Percentiles rank a stretch among this genome's conserved stretches.
Conservation (phyloP, 805 yeast species). For the Kurtzmaniella fragi region DNA sequence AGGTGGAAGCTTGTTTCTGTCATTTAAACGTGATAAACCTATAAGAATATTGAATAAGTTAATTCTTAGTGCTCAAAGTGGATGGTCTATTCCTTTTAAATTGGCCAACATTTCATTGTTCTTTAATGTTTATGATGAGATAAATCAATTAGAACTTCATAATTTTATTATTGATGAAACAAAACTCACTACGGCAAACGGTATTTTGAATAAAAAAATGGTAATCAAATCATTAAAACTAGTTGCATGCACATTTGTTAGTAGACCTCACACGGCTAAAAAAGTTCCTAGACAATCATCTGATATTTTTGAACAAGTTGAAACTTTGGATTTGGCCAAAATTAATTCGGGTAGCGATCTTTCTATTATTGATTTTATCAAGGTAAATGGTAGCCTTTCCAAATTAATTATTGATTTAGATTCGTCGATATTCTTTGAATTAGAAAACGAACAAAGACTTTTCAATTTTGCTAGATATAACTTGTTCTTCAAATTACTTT, state of each 20-base stretch:
- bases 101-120: slow-evolving; percentile 40
- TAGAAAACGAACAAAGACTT: slow-evolving; percentile 8
- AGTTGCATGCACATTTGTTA: slow-evolving; percentile 16
- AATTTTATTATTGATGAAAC: slow-evolving; percentile 46
- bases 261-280: slow-evolving; percentile 7
- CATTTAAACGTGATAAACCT: slow-evolving; percentile 7
- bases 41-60: slow-evolving; percentile 25
- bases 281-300: slow-evolving; percentile 9
- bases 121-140: slow-evolving; percentile 31
- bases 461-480: slow-evolving; percentile 30
- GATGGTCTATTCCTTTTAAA: slow-evolving; percentile 51
- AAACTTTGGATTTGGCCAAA: slow-evolving; percentile 29
- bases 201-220: slow-evolving; percentile 20
- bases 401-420: slow-evolving; percentile 43
- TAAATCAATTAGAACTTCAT: slow-evolving; percentile 38
- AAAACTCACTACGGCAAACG: slow-evolving; percentile 12
- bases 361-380: slow-evolving; percentile 44
- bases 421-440: slow-evolving; percentile 39
- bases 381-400: slow-evolving; percentile 26
- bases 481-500: slow-evolving; percentile 24
- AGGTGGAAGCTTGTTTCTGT: slow-evolving; percentile 1
- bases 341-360: slow-evolving; percentile 43
- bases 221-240: slow-evolving; percentile 12
- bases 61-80: slow-evolving; percentile 38
- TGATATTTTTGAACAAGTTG: slow-evolving; percentile 38